phyloP scores from a whole-genome alignment of 306 rosid species.

The Vicia villosa region DNA sequence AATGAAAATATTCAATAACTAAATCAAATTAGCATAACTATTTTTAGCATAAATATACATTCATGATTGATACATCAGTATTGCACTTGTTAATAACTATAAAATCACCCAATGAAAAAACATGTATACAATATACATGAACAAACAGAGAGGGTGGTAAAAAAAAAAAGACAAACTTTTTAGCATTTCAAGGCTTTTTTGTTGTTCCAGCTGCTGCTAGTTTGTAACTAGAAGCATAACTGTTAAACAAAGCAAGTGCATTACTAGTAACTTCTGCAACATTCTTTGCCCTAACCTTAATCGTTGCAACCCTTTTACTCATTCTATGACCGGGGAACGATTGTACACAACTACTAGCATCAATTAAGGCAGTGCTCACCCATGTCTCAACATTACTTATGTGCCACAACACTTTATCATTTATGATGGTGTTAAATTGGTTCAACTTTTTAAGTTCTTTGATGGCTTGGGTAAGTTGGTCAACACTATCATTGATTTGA shows the following conservation, averaged over 20 bases:
- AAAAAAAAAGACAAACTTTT: not conserved
- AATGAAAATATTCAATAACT: too few relatives aligned
- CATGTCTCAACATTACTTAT: constrained; percentile 67
- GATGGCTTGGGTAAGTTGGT: constrained; percentile 53
- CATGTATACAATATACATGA: constrained; percentile 34
- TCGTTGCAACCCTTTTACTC: constrained; percentile 55
- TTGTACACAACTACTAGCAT: constrained; percentile 53
- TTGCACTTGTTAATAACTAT: not conserved
- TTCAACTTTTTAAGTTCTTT: constrained; percentile 44
- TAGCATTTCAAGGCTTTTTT: constrained; percentile 30
- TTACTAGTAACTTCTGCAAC: constrained; percentile 62
- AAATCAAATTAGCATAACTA: not conserved
- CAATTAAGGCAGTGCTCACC: constrained; percentile 63
- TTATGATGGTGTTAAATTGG: not conserved
- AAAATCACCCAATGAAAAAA: constrained; percentile 38
- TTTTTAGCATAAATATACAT: too few relatives aligned
- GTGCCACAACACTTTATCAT: constrained; percentile 57
- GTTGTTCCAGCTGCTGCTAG: constrained; percentile 12
- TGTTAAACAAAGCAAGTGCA: constrained; percentile 61
- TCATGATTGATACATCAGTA: too few relatives aligned
- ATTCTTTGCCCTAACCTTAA: constrained; percentile 57
- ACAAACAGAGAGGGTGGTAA: constrained; percentile 27
- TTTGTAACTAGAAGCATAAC: constrained; percentile 44
- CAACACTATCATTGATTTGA: constrained; percentile 58
- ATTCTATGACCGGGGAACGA: constrained; percentile 45